A percentile compares a stretch with the other conserved stretches of the same genome.
These are phyloP conservation scores for Ogataea naganishii DNA, from an alignment of 805 yeast genomes.

Conservation along the genomic window DNA sequence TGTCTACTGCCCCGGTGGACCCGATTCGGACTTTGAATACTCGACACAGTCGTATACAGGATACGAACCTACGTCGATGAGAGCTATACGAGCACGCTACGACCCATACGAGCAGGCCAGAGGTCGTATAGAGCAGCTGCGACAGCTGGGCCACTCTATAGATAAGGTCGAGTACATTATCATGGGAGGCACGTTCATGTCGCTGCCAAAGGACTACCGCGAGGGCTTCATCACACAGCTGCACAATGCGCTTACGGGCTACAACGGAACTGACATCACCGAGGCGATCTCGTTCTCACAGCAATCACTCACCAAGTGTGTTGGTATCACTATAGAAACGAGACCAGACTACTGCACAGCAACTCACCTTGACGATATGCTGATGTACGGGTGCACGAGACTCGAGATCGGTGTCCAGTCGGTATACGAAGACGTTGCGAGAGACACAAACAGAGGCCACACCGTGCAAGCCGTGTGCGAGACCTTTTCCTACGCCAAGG, in stretches of 20 bases:
- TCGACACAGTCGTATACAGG: constrained; percentile 98
- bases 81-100: constrained; percentile 97
- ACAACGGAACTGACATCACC: constrained; percentile 75
- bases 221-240: constrained; percentile 82
- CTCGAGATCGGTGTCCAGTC: constrained; percentile 96
- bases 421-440: constrained; percentile 95
- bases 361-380: constrained; percentile 91
- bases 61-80: constrained; percentile 97
- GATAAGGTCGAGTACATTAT: constrained; percentile 96
- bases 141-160: constrained; percentile 91
- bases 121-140: constrained; percentile 91
- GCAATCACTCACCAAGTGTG: constrained; percentile 93
- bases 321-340: constrained; percentile 96
- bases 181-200: constrained; percentile 99
- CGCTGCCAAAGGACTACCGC: constrained; percentile 80
- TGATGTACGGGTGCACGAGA: constrained; percentile 93
- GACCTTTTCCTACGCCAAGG: constrained; percentile 93
- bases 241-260: constrained; percentile 94
- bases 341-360: constrained; percentile 98
- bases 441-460: constrained; percentile 97
- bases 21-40: constrained; percentile 96
- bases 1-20: constrained; percentile 99
- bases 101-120: constrained; percentile 98
- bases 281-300: constrained; percentile 90
- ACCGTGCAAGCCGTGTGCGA: constrained; percentile 95